Conservation (phyloP, 371 early-diverging fungal species). For the Lichtheimia ornata region DNA sequence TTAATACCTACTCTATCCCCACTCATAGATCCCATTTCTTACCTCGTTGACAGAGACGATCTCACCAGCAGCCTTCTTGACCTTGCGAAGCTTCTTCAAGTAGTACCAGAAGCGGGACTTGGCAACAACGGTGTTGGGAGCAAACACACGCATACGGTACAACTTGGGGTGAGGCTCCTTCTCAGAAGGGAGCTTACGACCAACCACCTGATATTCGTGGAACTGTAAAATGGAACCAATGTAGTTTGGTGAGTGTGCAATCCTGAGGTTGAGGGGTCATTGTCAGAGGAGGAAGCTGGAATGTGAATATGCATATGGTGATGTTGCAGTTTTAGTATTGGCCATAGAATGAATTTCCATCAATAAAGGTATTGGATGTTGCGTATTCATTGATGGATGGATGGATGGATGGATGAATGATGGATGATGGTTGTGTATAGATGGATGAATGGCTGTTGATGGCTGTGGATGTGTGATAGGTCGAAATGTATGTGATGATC, state of each 20-base stretch:
- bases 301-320: background rate
- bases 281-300: background rate
- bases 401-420: background rate
- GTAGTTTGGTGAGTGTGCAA: too few species aligned
- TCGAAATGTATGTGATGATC: background rate
- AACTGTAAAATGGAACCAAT: conserved; percentile 34
- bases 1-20: background rate
- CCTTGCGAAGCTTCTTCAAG: conserved; percentile 97
- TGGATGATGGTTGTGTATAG: background rate
- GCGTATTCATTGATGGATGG: background rate
- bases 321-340: background rate
- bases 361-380: background rate
- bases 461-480: background rate
- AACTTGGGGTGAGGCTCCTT: conserved; percentile 95
- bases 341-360: background rate
- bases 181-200: conserved; percentile 93
- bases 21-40: conserved; percentile 8
- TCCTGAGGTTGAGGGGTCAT: background rate
- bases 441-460: conserved; percentile 13
- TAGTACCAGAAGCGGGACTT: conserved; percentile 99
- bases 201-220: conserved; percentile 86
- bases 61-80: conserved; percentile 98
- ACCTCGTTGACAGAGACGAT: conserved; percentile 97
- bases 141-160: conserved; percentile 98
- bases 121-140: conserved; percentile 98